Conservation (phyloP, 2,329 filamentous ascomycete genomes). For the Geosmithia flava region DNA sequence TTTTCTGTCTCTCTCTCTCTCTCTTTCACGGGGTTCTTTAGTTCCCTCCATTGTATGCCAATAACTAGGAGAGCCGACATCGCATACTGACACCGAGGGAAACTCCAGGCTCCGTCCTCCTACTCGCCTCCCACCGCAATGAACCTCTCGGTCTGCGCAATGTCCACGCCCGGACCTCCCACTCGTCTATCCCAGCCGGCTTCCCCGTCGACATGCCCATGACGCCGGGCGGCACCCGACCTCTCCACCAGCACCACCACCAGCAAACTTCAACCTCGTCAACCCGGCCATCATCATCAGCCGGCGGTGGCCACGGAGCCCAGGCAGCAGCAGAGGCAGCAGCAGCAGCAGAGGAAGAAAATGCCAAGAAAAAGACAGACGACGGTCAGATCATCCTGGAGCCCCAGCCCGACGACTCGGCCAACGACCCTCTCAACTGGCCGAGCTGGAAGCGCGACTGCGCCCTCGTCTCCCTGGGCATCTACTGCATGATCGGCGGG, state of each 20-base stretch:
- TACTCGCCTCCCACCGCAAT: constrained; percentile 42
- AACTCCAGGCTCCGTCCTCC: constrained; percentile 43
- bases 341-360: constrained; percentile 35
- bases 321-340: constrained; percentile 5
- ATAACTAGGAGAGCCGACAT: background rate
- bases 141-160: constrained; percentile 47
- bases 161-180: constrained; percentile 42
- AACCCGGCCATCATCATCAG: background rate
- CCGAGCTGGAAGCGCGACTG: constrained; percentile 66
- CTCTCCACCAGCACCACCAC: background rate
- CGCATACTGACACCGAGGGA: constrained; percentile 2
- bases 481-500: constrained; percentile 88
- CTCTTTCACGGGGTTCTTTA: too few species aligned
- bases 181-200: constrained; percentile 41
- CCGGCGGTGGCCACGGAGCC: background rate
- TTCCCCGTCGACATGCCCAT: constrained; percentile 22
- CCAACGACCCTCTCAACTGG: constrained; percentile 92
- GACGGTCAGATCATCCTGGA: constrained; percentile 80
- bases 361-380: constrained; percentile 64
- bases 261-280: background rate
- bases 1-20: background rate
- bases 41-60: too few species aligned
- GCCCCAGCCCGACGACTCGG: constrained; percentile 81
- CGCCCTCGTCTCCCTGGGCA: constrained; percentile 70
- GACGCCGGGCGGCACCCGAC: constrained; percentile 10